A percentile compares a stretch with the other conserved stretches of the same genome.
phyloP scores from a whole-genome alignment of 208 protist genomes.

The Wallacemonas rigidus region DNA sequence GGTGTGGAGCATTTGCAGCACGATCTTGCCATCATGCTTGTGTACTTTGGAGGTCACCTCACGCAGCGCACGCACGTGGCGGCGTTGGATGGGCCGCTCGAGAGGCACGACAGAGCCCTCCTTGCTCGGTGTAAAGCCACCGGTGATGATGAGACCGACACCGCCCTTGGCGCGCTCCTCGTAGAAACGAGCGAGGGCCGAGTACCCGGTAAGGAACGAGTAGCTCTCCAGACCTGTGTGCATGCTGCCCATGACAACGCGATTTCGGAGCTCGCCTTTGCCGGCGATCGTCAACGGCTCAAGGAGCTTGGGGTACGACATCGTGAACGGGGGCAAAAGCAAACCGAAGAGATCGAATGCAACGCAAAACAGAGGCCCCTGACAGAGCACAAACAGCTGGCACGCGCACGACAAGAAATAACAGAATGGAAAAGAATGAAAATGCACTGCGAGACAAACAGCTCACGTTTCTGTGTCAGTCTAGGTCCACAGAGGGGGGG shows the following conservation, averaged over 20 bases:
- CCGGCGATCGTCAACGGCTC: constrained; percentile 64
- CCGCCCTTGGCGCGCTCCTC: constrained; percentile 60
- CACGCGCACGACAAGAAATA: too few relatives aligned
- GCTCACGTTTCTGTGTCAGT: too few relatives aligned
- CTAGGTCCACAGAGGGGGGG: too few relatives aligned
- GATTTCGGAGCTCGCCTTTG: constrained; percentile 78
- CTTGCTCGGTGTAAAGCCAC: constrained; percentile 72
- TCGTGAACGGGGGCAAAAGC: constrained; percentile 6
- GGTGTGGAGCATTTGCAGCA: constrained; percentile 85
- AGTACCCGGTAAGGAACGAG: constrained; percentile 22
- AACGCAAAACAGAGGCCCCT: too few relatives aligned
- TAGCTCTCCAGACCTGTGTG: constrained; percentile 73
- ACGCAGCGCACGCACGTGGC: constrained; percentile 31
- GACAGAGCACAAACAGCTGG: too few relatives aligned
- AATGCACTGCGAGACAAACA: too few relatives aligned
- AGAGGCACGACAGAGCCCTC: constrained; percentile 55
- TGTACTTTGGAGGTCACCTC: constrained; percentile 81
- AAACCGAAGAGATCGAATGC: too few relatives aligned
- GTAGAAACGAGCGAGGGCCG: constrained; percentile 56
- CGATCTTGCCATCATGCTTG: constrained; percentile 69
- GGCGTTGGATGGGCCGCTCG: constrained; percentile 45
- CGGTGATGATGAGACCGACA: constrained; percentile 75
- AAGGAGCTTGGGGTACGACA: constrained; percentile 44
- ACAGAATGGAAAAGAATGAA: too few relatives aligned
- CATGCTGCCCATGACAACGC: constrained; percentile 90